Evolutionary conservation across 1,284 basidiomycete species (phyloP).

Genomic region (Pyrrhoderma noxium): DNA sequence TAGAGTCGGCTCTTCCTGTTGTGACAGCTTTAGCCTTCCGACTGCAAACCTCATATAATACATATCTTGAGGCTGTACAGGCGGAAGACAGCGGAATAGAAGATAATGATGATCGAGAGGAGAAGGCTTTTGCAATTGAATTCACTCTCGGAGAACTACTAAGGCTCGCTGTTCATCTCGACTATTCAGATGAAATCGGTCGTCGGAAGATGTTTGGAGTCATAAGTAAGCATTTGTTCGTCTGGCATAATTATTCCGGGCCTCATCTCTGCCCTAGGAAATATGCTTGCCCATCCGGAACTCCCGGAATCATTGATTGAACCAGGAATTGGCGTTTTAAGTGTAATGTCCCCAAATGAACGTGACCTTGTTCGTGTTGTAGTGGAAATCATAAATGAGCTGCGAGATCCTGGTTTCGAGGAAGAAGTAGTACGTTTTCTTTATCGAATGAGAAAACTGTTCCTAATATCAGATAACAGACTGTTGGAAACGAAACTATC

Average conservation of each 20-base stretch:
- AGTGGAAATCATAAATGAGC: conserved; percentile 87
- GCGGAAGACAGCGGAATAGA: conserved; percentile 34
- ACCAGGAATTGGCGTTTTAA: conserved; percentile 80
- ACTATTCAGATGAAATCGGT: conserved; percentile 95
- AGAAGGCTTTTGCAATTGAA: conserved; percentile 56
- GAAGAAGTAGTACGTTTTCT: conserved; percentile 25
- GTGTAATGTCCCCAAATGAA: conserved; percentile 79
- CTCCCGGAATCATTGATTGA: conserved; percentile 78
- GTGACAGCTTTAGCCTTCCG: conserved; percentile 86
- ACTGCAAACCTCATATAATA: conserved; percentile 76
- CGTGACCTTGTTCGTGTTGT: conserved; percentile 89
- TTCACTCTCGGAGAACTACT: conserved; percentile 81
- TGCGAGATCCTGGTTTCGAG: conserved; percentile 59
- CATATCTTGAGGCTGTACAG: conserved; percentile 44
- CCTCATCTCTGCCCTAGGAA: conserved; percentile 37
- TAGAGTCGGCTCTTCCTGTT: conserved; percentile 79
- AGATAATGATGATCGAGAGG: conserved; percentile 40
- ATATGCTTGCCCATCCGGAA: conserved; percentile 80
- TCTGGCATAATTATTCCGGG: no score
- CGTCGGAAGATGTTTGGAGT: conserved; percentile 87
- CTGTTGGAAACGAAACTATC: conserved; percentile 27
- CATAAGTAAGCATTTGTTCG: conserved; percentile 57
- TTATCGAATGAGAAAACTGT: background rate
- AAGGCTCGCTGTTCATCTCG: conserved; percentile 74
- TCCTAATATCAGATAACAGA: background rate